Evolutionary conservation across 208 protist species (phyloP).

Genomic region (Giardia duodenalis): DNA sequence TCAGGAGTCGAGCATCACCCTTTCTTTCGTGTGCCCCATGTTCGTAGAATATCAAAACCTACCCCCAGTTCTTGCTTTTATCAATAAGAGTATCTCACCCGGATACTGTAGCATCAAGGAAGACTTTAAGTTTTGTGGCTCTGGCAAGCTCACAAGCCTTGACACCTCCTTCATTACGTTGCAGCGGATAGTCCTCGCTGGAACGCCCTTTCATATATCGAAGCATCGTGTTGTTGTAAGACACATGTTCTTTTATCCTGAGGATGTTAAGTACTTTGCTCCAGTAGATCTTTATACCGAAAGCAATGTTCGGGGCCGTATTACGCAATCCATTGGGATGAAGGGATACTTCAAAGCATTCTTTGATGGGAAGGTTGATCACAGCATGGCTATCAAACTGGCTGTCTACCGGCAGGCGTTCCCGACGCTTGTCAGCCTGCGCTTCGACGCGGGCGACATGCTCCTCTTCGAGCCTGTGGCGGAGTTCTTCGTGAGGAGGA

Average conservation of each 20-base stretch:
- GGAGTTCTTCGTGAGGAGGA: neutral
- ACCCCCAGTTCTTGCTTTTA: neutral
- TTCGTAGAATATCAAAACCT: neutral
- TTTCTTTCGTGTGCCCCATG: neutral
- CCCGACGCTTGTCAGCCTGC: neutral
- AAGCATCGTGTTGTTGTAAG: neutral
- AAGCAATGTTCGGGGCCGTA: neutral
- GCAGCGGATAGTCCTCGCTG: neutral
- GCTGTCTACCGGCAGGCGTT: neutral
- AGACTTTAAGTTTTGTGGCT: neutral
- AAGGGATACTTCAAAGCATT: neutral
- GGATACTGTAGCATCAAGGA: neutral
- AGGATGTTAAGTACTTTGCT: neutral
- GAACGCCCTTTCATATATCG: neutral
- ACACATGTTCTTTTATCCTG: neutral
- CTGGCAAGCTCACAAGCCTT: neutral
- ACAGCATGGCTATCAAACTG: neutral
- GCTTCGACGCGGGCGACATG: neutral
- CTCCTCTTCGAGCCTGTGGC: neutral
- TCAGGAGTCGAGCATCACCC: neutral
- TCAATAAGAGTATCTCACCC: neutral
- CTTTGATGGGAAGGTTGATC: neutral
- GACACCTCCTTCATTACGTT: neutral
- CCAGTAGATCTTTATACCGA: neutral
- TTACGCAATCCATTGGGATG: neutral